These are phyloP conservation scores for Carex scoparia DNA, from an alignment of 176 grass and related monocot genomes.

Conservation along the genomic window DNA sequence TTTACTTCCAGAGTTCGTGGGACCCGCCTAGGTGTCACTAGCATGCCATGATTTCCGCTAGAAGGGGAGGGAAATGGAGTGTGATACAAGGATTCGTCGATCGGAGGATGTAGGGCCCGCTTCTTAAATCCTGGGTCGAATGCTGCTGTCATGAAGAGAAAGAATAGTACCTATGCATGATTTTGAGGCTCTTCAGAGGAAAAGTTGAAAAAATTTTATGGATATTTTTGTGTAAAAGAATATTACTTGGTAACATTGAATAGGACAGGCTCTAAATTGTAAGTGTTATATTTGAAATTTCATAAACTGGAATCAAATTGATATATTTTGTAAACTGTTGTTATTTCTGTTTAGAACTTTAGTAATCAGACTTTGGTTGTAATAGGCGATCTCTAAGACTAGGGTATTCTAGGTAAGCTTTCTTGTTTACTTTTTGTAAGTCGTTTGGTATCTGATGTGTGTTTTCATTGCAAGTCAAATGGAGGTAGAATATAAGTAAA, in stretches of 20 bases:
- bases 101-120: constrained; percentile 61
- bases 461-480: no score
- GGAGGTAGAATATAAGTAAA: no score
- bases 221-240: not conserved
- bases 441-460: no score
- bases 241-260: not conserved
- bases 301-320: no score
- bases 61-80: constrained; percentile 26
- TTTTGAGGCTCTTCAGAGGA: constrained; percentile 7
- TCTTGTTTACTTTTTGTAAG: no score
- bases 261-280: not conserved
- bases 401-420: no score
- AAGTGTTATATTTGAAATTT: not conserved
- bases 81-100: constrained; percentile 65
- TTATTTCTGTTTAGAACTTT: no score
- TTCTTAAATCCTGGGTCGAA: constrained; percentile 78
- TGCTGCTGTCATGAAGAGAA: constrained; percentile 59
- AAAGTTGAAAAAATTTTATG: not conserved
- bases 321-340: no score
- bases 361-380: no score
- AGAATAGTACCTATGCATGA: constrained; percentile 44
- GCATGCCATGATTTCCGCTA: not conserved
- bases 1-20: constrained; percentile 57
- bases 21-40: constrained; percentile 13
- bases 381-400: no score